These are phyloP conservation scores for Aspergillus fructus DNA, from an alignment of 2,329 filamentous ascomycete genomes.

Conservation along the genomic window DNA sequence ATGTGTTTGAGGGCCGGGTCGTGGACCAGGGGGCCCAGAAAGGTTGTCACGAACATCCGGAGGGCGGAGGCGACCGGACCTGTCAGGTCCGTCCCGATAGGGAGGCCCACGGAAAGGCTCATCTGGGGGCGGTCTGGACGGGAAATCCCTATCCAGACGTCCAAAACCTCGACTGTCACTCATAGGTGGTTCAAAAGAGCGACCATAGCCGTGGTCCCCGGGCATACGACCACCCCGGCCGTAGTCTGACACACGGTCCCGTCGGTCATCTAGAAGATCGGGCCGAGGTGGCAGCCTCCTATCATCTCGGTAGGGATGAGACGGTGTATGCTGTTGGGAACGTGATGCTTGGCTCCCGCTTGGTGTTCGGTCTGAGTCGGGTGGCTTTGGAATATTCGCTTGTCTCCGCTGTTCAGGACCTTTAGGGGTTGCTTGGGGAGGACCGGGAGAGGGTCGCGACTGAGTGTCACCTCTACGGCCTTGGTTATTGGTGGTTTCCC, in stretches of 20 bases:
- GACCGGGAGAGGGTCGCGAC: conserved; percentile 17
- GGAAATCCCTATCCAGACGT: conserved; percentile 38
- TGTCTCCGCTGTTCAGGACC: conserved; percentile 29
- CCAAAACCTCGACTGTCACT: conserved; percentile 36
- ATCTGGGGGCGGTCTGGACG: conserved; percentile 33
- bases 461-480: conserved; percentile 15
- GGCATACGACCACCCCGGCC: conserved; percentile 36
- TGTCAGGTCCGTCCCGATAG: conserved; percentile 41
- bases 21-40: conserved; percentile 25
- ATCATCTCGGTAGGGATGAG: conserved; percentile 38
- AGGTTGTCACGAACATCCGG: conserved; percentile 27
- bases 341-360: conserved; percentile 26
- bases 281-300: conserved; percentile 38
- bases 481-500: conserved; percentile 11
- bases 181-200: conserved; percentile 35
- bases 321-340: conserved; percentile 38
- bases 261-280: conserved; percentile 39
- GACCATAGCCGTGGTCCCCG: conserved; percentile 37
- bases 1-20: conserved; percentile 27
- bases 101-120: conserved; percentile 39
- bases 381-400: conserved; percentile 37
- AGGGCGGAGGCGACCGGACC: conserved; percentile 33
- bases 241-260: conserved; percentile 40
- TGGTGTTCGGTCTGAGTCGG: conserved; percentile 37
- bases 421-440: conserved; percentile 27